These are phyloP conservation scores for Xerocomus cyaneibrunnescens DNA, from an alignment of 1,284 basidiomycete species.

Conservation along the genomic window DNA sequence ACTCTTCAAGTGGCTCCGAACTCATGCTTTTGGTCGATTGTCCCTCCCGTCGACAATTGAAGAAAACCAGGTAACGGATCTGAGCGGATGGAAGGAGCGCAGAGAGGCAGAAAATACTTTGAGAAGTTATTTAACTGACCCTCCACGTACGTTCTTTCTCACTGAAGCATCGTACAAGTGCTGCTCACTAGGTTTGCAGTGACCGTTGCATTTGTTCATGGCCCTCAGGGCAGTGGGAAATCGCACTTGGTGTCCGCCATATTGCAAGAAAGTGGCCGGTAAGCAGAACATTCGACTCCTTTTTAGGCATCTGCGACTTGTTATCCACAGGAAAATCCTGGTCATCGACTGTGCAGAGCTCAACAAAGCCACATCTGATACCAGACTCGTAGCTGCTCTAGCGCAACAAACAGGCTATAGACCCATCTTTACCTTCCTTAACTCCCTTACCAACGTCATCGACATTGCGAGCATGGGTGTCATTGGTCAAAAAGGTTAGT, in stretches of 20 bases:
- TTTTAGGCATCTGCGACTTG: not conserved
- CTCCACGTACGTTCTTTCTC: conserved; percentile 52
- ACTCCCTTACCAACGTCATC: conserved; percentile 82
- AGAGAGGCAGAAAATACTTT: conserved; percentile 72
- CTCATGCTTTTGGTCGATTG: conserved; percentile 54
- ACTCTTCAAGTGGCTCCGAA: conserved; percentile 66
- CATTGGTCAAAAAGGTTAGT: conserved; percentile 87
- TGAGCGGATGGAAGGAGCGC: conserved; percentile 78
- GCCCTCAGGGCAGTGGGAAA: conserved; percentile 93
- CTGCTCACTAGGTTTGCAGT: conserved; percentile 36
- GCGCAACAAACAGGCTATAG: conserved; percentile 88
- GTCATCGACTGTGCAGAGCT: conserved; percentile 83
- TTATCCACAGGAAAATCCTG: conserved; percentile 56
- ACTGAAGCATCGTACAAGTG: not conserved
- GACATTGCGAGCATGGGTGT: conserved; percentile 93
- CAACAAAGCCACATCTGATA: conserved; percentile 72
- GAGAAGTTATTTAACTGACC: conserved; percentile 69
- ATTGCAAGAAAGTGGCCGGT: conserved; percentile 62
- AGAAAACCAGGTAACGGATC: conserved; percentile 15
- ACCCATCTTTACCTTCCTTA: conserved; percentile 89
- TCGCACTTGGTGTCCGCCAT: conserved; percentile 65
- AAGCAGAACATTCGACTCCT: conserved; percentile 17
- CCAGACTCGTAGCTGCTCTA: conserved; percentile 64
- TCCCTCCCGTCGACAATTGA: conserved; percentile 30
- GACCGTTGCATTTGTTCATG: conserved; percentile 81